These are phyloP conservation scores for Metarhizium rileyi DNA, from an alignment of 2,329 filamentous ascomycete species.

Conservation along the genomic window DNA sequence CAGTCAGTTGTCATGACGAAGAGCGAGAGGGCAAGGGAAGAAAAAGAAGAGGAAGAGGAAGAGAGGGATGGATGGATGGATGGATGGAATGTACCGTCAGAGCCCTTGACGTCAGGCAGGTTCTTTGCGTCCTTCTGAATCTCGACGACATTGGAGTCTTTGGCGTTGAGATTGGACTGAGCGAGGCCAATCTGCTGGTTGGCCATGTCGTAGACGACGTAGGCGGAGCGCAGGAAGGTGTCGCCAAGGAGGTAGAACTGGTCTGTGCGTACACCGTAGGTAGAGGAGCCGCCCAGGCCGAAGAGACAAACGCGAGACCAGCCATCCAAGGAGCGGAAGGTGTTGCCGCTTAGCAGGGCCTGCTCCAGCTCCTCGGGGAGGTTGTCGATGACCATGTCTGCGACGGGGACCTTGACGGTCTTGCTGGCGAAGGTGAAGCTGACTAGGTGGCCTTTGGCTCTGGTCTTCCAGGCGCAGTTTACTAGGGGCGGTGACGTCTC, in stretches of 20 bases:
- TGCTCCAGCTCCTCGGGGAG: conserved; percentile 33
- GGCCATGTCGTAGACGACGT: conserved; percentile 45
- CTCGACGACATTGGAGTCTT: conserved; percentile 33
- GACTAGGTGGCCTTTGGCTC: conserved; percentile 32
- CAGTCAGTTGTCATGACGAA: background rate
- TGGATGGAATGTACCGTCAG: too few relatives aligned
- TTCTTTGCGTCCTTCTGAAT: conserved; percentile 27
- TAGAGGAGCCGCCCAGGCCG: conserved; percentile 36
- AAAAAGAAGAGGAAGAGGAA: background rate
- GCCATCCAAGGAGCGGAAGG: conserved; percentile 25
- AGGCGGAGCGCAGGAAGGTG: conserved; percentile 47
- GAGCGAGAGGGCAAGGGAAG: background rate
- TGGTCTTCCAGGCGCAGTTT: conserved; percentile 38
- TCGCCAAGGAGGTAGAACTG: conserved; percentile 44
- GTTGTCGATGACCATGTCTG: conserved; percentile 40
- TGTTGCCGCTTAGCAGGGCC: conserved; percentile 18
- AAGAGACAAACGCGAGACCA: conserved; percentile 42
- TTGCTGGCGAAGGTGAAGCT: conserved; percentile 41
- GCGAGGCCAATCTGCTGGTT: conserved; percentile 42
- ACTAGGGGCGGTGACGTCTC: conserved; percentile 37
- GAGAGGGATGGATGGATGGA: conserved; percentile 9
- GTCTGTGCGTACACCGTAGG: conserved; percentile 19
- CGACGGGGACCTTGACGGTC: conserved; percentile 39
- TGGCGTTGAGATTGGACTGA: conserved; percentile 41
- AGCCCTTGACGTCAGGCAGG: conserved; percentile 33